These are phyloP conservation scores for Nitzschia sp. DNA, from an alignment of 108 stramenopile species.

Conservation along the genomic window DNA sequence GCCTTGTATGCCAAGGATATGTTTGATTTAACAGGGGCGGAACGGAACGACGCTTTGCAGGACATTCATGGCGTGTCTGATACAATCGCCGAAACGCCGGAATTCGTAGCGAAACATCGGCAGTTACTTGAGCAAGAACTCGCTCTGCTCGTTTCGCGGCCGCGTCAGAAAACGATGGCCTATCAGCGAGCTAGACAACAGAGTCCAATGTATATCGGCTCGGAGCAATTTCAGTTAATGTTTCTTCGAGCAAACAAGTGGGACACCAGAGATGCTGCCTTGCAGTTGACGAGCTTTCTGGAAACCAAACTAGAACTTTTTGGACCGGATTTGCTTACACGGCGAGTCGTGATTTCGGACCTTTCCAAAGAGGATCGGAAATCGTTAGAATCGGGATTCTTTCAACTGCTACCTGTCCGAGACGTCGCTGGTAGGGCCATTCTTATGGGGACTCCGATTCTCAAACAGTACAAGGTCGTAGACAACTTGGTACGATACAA, in stretches of 20 bases:
- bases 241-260: constrained; percentile 21
- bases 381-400: constrained; percentile 20
- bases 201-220: constrained; percentile 12
- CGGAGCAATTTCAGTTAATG: constrained; percentile 8
- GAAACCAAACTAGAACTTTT: constrained; percentile 18
- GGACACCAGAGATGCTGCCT: constrained; percentile 7
- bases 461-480: constrained; percentile 10
- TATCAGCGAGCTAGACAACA: constrained; percentile 5
- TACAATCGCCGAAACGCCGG: constrained; percentile 8
- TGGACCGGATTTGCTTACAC: not conserved
- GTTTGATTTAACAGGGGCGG: not conserved
- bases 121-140: constrained; percentile 9
- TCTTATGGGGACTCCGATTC: constrained; percentile 14
- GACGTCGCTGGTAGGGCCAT: constrained; percentile 27
- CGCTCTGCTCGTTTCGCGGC: not conserved
- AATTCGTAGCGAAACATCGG: constrained; percentile 14
- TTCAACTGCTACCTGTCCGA: constrained; percentile 20
- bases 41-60: constrained; percentile 11
- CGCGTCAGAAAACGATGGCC: not conserved
- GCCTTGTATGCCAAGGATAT: constrained; percentile 20
- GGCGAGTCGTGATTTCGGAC: not conserved
- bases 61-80: constrained; percentile 26
- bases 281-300: constrained; percentile 10
- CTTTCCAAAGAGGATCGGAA: constrained; percentile 19
- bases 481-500: constrained; percentile 15